Evolutionary conservation across 371 early-diverging fungal genomes (phyloP).

Genomic region (Phascolomyces articulosus): DNA sequence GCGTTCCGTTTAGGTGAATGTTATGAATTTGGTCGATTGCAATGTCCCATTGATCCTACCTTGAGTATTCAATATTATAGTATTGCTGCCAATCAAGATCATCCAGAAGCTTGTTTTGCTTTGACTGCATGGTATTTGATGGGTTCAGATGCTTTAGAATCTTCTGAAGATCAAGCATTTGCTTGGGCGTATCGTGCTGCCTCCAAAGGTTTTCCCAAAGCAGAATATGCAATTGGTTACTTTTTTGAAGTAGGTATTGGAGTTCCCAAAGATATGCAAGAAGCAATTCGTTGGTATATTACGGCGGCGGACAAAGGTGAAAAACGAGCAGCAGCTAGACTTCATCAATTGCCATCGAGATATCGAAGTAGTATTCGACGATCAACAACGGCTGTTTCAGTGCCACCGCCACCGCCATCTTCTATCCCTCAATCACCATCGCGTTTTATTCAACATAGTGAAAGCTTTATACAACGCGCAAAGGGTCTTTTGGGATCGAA

Average conservation of each 20-base stretch:
- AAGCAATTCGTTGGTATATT: slow-evolving; percentile 78
- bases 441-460: background rate
- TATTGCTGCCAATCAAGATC: slow-evolving; percentile 85
- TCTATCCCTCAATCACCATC: slow-evolving; percentile 2
- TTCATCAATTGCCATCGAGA: slow-evolving; percentile 19
- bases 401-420: slow-evolving; percentile 5
- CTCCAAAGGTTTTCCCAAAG: slow-evolving; percentile 75
- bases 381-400: background rate
- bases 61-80: slow-evolving; percentile 78
- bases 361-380: background rate
- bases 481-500: slow-evolving; percentile 9
- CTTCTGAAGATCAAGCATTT: slow-evolving; percentile 89
- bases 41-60: slow-evolving; percentile 69
- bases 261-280: slow-evolving; percentile 61
- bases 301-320: slow-evolving; percentile 51
- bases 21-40: slow-evolving; percentile 75
- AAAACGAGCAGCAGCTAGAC: slow-evolving; percentile 33
- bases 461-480: slow-evolving; percentile 4
- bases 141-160: slow-evolving; percentile 77
- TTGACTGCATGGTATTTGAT: slow-evolving; percentile 96
- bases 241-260: slow-evolving; percentile 91
- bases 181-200: slow-evolving; percentile 84
- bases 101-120: slow-evolving; percentile 92
- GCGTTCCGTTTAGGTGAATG: slow-evolving; percentile 82
- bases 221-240: slow-evolving; percentile 94